A percentile compares a stretch with the other conserved stretches of the same genome.
Evolutionary conservation across 176 grass and related monocot genomes (phyloP).

Genomic region (Canna indica): DNA sequence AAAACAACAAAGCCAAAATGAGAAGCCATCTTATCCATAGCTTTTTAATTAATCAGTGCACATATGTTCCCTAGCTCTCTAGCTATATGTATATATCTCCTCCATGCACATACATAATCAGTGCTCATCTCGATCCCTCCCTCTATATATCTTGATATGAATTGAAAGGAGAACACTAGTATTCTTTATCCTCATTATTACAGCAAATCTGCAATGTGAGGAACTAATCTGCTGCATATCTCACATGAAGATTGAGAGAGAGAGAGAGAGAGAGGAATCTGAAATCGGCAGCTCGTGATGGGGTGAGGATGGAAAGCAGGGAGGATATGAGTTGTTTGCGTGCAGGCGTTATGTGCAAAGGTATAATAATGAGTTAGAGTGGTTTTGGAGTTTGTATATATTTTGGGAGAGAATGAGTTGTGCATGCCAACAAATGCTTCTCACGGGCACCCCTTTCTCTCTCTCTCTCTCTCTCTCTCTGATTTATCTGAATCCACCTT

Average conservation of each 20-base stretch:
- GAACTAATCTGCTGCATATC: no score
- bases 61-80: neutral
- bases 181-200: no score
- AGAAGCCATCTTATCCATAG: neutral
- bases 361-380: neutral
- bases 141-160: no score
- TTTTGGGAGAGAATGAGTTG: neutral
- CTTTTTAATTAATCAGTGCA: neutral
- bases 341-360: neutral
- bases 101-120: no score
- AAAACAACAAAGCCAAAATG: neutral
- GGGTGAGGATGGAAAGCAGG: neutral
- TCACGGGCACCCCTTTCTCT: neutral
- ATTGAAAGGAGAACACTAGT: no score
- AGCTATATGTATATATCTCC: neutral
- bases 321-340: constrained; percentile 6
- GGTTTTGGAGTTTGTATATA: neutral
- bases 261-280: neutral
- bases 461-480: neutral
- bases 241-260: neutral
- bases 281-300: neutral
- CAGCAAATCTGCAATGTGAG: no score
- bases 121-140: no score
- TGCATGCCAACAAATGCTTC: constrained; percentile 7
- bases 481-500: no score